Conservation (phyloP, 2,329 filamentous ascomycete genomes). For the Epicoccum sorghinum region DNA sequence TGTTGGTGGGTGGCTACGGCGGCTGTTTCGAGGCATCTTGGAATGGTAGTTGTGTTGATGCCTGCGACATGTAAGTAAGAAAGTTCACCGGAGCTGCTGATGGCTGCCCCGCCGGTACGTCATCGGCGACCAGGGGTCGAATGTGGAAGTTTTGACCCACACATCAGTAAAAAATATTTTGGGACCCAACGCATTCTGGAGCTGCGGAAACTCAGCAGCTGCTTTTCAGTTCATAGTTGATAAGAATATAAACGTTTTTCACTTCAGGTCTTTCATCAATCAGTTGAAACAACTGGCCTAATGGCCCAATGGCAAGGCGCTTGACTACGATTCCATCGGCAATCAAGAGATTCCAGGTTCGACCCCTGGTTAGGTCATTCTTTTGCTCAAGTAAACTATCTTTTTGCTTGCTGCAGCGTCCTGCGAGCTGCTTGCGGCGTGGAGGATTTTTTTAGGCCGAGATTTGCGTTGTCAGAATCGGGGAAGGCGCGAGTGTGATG, state of each 20-base stretch:
- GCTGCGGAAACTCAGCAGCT: too few species aligned
- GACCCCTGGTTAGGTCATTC: slow-evolving; percentile 30
- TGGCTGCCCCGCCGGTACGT: neutral
- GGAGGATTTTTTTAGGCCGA: neutral
- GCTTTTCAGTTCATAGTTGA: too few species aligned
- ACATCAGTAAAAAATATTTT: too few species aligned
- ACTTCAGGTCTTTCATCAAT: slow-evolving; percentile 5
- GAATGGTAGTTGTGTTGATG: slow-evolving; percentile 2
- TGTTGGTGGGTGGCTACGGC: neutral
- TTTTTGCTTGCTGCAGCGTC: neutral
- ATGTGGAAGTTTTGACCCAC: too few species aligned
- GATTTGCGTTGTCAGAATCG: neutral
- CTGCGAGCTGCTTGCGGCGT: neutral
- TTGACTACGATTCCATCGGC: slow-evolving; percentile 52
- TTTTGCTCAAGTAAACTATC: slow-evolving; percentile 4
- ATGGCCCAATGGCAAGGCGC: slow-evolving; percentile 60
- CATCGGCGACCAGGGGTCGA: neutral
- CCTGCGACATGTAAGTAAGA: neutral
- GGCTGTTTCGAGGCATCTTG: neutral
- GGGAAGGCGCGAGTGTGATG: neutral
- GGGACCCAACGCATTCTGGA: too few species aligned
- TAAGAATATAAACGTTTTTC: too few species aligned
- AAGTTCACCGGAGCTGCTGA: slow-evolving; percentile 4
- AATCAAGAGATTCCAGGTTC: slow-evolving; percentile 37
- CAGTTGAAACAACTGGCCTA: slow-evolving; percentile 15